Evolutionary conservation across 1,284 basidiomycete species (phyloP), one percentile per base, ranked within the genome.

Genomic region (Moesziomyces aphidis): DNA sequence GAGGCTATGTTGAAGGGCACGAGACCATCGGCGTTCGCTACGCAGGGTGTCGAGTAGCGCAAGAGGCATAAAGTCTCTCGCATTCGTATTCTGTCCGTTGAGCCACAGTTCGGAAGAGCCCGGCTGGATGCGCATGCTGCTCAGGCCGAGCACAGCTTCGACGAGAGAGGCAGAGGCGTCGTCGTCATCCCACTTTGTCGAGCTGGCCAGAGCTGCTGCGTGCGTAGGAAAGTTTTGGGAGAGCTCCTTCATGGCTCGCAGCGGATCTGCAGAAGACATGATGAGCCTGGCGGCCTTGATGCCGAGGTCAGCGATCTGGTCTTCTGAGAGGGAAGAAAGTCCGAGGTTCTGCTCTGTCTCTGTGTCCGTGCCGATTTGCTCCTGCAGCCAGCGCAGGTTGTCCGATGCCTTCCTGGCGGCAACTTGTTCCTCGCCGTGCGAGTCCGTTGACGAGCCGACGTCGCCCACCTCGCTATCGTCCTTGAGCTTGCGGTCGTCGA

Each of bases 1-100:
- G 95, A 73, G 53, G 5, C 23, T 42, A 43, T 63, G 63, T 52
- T 62, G 57, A 9, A 80, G 59, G 11, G 67, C 55, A 13, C 86
- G 79, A 55, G 94, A 88, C n/a, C 90, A 86, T 5, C 85, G 83
- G 8, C 92, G 89, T 84, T 98, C 95, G 65, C 89, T 89, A 47
- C 91, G 89, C 68, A 98, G 43, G 5, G 54, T 66, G 36, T 75
- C 55, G 10, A 77, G 45, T 8, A 80, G 52, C 31, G 55, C 42
- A 4, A 78, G 57, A 4, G 78, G 79, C 28, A 59, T 54, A 13
- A 80, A 61, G 44, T 79, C 76, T 19, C 59, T 54, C 13, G 67
- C 48, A 3, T 45, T 24, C 1, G 80, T 49, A 4, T 55, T 53
- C 19, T 60, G 52, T 21, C 83, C 83, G 52, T 84, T 84, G 19